phyloP scores from a whole-genome alignment of 352 stramenopile species.

The Phytophthora macrochlamydospora region DNA sequence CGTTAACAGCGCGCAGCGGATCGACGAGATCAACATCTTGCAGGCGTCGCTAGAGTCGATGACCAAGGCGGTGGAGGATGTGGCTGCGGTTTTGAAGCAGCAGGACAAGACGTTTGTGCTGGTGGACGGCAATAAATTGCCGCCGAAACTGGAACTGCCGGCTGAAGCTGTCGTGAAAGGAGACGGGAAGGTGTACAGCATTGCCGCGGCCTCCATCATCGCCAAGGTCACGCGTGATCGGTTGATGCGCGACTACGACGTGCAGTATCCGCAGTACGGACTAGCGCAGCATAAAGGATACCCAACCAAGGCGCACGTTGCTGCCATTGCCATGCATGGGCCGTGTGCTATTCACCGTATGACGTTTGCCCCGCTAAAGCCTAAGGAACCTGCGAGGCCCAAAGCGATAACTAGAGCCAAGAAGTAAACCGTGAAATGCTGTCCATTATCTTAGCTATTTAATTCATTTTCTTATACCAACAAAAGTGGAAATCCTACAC shows the following conservation, averaged over 20 bases:
- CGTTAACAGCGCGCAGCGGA: slow-evolving; percentile 77
- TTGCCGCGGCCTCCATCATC: slow-evolving; percentile 98
- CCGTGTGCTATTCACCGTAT: slow-evolving; percentile 94
- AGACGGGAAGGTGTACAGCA: slow-evolving; percentile 95
- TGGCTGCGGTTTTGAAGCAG: slow-evolving; percentile 41
- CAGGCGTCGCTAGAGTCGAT: slow-evolving; percentile 97
- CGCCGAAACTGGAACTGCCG: slow-evolving; percentile 83
- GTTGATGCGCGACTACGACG: slow-evolving; percentile 96
- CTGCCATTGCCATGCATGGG: slow-evolving; percentile 89
- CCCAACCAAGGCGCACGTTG: slow-evolving; percentile 93
- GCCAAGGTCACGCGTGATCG: slow-evolving; percentile 98
- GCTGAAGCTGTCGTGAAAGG: slow-evolving; percentile 95
- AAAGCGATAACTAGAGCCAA: slow-evolving; percentile 14
- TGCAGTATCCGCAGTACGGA: slow-evolving; percentile 93
- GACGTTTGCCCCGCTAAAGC: slow-evolving; percentile 96
- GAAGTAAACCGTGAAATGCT: slow-evolving; percentile 14
- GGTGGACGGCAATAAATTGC: slow-evolving; percentile 96
- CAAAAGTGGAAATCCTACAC: slow-evolving; percentile 15
- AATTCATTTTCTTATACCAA: neutral
- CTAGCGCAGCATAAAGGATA: slow-evolving; percentile 98
- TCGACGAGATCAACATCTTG: slow-evolving; percentile 99
- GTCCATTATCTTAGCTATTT: slow-evolving; percentile 15
- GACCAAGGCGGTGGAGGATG: slow-evolving; percentile 82
- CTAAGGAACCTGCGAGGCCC: slow-evolving; percentile 43
- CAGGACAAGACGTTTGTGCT: slow-evolving; percentile 85